These are phyloP conservation scores for Pyropia haitanensis DNA, from an alignment of 23 red algal genomes.

Conservation along the genomic window DNA sequence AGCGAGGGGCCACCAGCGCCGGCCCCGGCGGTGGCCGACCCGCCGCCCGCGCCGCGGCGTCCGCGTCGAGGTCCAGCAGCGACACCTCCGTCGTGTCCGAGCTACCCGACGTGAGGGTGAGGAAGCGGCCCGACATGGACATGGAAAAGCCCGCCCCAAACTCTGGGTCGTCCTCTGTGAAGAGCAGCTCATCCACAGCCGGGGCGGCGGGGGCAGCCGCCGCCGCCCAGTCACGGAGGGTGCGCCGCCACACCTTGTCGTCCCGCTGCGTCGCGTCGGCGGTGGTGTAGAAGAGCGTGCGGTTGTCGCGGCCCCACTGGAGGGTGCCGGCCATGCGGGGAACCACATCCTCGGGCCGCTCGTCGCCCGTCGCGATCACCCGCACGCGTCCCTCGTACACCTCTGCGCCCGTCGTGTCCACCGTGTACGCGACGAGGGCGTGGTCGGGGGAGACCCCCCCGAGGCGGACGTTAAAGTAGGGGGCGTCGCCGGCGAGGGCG, in stretches of 20 bases:
- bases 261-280: slow-evolving; percentile 44
- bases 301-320: slow-evolving; percentile 47
- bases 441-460: slow-evolving; percentile 36
- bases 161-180: slow-evolving; percentile 43
- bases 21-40: background rate
- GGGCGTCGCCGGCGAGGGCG: slow-evolving; percentile 20
- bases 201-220: background rate
- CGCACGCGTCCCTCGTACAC: slow-evolving; percentile 50
- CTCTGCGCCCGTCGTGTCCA: slow-evolving; percentile 59
- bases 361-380: slow-evolving; percentile 25
- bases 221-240: slow-evolving; percentile 2
- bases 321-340: slow-evolving; percentile 26
- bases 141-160: slow-evolving; percentile 26
- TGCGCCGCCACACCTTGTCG: slow-evolving; percentile 54
- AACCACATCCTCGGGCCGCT: slow-evolving; percentile 22
- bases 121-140: slow-evolving; percentile 26
- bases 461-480: slow-evolving; percentile 30
- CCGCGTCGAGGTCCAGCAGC: slow-evolving; percentile 33
- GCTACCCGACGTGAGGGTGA: slow-evolving; percentile 31
- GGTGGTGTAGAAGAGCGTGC: slow-evolving; percentile 56
- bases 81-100: slow-evolving; percentile 33
- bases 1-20: slow-evolving; percentile 15
- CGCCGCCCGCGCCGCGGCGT: background rate
- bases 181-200: slow-evolving; percentile 24
- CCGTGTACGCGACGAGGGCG: slow-evolving; percentile 40